Base-by-base conservation (phyloP, 805 yeast species). In the Teunomyces lycoperdinae region DNA sequence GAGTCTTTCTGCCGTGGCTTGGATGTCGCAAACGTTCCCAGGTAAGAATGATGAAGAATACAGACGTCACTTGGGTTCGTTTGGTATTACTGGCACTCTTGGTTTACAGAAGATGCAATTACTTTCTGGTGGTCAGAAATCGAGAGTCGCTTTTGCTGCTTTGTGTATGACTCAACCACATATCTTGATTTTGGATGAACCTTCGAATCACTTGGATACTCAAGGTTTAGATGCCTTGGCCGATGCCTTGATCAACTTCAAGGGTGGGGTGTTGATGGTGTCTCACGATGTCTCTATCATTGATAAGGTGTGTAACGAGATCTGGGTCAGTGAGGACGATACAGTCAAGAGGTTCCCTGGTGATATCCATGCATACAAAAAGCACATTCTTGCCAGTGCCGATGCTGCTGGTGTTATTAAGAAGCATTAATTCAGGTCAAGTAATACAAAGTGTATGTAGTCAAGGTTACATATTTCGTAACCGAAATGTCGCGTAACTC, bases 81-180 rank as follows among this genome's bases (percentile, higher is more conserved):
- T 94, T 68, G 99, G 99, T 67, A 92, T 94, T 53, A 89, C 96
- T 4, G 99, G 99, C 49, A 77, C 97, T 5, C 74, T 92, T 43
- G 96, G 97, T 50, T 73, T 94, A 62, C 97, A 92, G 63, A 89
- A 87, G 67, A 89, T 94, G 85, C 83, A 82, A 58, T 73, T 87
- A 48, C 73, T 94, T 50, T 92, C 98, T 8, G 99, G 98, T 70
- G 99, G 99, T 76, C 99, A 94, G 65, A 94, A 94, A 67, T 90
- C 97, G 26, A 83, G 99, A 71, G 99, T 94, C 45, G 98, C 98
- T 0, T 94, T 94, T 72, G 98, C 99, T 7, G 92, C 97, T 11
- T 76, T 94, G 54, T 89, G 97, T 71, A 76, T 94, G 60, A 80
- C 80, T 51, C 85, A 87, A 53, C 99, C 99, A 14, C 99, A 94